Base-by-base conservation (phyloP, 768 basidiomycete species). In the Russula ochroleuca region DNA sequence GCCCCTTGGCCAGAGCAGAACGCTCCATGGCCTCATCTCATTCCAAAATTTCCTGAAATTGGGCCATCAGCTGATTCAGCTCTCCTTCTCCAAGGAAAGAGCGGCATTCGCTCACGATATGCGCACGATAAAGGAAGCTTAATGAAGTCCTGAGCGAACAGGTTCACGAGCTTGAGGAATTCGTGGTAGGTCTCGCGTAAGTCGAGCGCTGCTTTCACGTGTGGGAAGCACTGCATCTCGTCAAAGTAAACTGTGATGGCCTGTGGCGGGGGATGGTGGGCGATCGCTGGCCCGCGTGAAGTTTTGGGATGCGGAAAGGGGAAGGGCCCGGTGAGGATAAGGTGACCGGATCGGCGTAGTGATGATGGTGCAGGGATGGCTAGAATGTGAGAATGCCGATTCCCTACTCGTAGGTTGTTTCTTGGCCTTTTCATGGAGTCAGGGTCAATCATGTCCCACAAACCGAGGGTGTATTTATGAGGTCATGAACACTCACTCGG, bases 71-170 rank as follows among this genome's bases (percentile, higher is more conserved):
- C 28, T 28, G 28, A 28, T 28, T 28, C 5, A 97, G 76, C 50
- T 94, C 93, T 14, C 83, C 82, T 7, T 93, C 88, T 0, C 79
- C 74, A 74, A 86, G 78, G 72, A 91, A 98, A 63, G 85, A 82
- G 28, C 84, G 78, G 37, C 86, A 85, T 69, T 95, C 88, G 67
- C 90, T 85, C 53, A 98, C 81, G 11, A 98, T 81, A 15, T 87
- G 84, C 28, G 86, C 83, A 2, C 86, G 84, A 70, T 28, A n/a
- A n/a, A n/a, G n/a, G n/a, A n/a, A n/a, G n/a, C n/a, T 98, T 94
- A 69, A 99, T 95, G 71, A 92, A 85, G 64, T 94, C 92, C 71
- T 96, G 93, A 2, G 92, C 90, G 71, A 94, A 99, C 2, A 99
- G 81, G 74, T 98, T 98, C 69, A 97, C 83, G 49, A 98, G 78